Evolutionary conservation across 2,329 filamentous ascomycete genomes (phyloP).

Genomic region (Delphinella strobiligena): DNA sequence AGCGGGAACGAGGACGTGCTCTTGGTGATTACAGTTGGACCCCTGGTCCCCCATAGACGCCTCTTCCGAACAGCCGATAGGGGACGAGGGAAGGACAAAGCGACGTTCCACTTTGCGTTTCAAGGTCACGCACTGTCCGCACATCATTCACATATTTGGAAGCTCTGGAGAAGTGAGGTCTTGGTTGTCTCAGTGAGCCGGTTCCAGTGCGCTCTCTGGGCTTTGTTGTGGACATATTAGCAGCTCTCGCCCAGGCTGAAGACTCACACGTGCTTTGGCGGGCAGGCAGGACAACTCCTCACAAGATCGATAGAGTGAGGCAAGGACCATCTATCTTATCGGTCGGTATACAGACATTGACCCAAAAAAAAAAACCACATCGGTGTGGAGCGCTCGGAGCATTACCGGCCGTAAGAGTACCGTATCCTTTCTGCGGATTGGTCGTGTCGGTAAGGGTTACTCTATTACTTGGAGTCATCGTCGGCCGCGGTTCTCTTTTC

Average conservation of each 20-base stretch:
- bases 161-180: not conserved
- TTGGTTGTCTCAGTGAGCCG: not conserved
- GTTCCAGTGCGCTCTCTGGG: not conserved
- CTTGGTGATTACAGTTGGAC: no score
- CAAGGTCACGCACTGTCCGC: not conserved
- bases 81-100: not conserved
- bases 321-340: no score
- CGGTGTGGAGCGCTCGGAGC: not conserved
- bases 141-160: not conserved
- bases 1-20: no score
- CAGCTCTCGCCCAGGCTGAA: not conserved
- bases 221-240: no score
- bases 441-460: not conserved
- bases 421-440: not conserved
- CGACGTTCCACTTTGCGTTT: not conserved
- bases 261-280: not conserved
- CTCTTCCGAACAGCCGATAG: not conserved
- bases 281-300: not conserved
- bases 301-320: not conserved
- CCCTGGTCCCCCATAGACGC: no score
- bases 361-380: no score
- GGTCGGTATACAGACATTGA: not conserved
- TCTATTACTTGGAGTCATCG: no score
- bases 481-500: no score
- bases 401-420: not conserved